Base-by-base conservation (phyloP, 306 rosid species). In the Luffa acutangula region DNA sequence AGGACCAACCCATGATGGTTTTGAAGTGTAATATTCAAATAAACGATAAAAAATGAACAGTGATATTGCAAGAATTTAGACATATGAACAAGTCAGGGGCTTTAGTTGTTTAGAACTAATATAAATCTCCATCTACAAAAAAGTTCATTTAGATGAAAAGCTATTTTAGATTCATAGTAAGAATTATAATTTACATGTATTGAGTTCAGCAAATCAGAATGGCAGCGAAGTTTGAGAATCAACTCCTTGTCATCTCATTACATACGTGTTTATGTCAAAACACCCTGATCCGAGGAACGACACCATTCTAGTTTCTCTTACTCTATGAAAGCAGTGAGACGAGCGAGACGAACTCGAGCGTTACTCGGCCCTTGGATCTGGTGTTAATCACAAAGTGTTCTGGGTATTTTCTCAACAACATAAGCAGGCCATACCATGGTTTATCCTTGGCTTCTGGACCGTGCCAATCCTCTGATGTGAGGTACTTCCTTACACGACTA, bases 371-470 rank as follows among this genome's bases (percentile, higher is more conserved):
- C 88, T 96, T 96, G 79, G 98, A 93, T 85, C 99, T 88, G 11
- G 97, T 95, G 94, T 93, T 93, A 85, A 95, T 92, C 85, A 95
- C 98, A 67, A 95, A 95, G 79, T 95, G 99, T 82, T 96, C 99
- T 1, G 99, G 99, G 85, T 96, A 96, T 86, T 93, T 96, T 81
- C 99, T 91, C 70, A 96, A 85, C 85, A 93, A 83, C 98, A 90
- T 91, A 25, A 96, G 97, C 82, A 96, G 85, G 45, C 98, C 98
- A 63, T 89, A 93, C 99, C 99, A 96, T 0, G 97, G 99, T 83
- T 96, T 96, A 62, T 94, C 97, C 88, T 96, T 96, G 62, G 99
- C 89, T 82, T 96, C 98, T 5, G 96, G 88, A 85, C 96, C 90
- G 41, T 93, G 84, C 96, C 94, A 91, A 14, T 91, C 97, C 71